Conservation (phyloP, 106 monocot genomes). For the Platanthera zijinensis region DNA sequence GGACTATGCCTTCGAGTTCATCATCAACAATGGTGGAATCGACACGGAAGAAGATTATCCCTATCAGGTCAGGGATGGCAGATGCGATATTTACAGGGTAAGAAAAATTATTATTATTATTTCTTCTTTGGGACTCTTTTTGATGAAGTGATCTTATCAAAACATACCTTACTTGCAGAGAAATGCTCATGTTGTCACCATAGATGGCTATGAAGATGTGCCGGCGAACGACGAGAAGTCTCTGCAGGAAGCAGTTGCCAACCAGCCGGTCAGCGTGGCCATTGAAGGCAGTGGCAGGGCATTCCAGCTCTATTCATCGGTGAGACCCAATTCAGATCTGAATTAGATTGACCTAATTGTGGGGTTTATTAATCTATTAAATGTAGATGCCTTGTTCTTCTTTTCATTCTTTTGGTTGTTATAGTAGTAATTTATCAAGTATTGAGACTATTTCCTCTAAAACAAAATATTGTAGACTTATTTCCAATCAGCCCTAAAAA, state of each 20-base stretch:
- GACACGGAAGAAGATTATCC: constrained; percentile 67
- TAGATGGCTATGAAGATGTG: constrained; percentile 42
- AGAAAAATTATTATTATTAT: not conserved
- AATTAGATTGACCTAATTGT: too few relatives aligned
- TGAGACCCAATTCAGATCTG: not conserved
- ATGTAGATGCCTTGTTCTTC: too few relatives aligned
- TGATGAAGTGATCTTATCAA: too few relatives aligned
- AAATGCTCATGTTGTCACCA: constrained; percentile 31
- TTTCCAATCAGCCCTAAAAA: too few relatives aligned
- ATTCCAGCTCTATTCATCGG: constrained; percentile 39
- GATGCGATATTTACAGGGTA: constrained; percentile 32
- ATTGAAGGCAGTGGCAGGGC: constrained; percentile 33
- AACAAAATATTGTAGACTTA: too few relatives aligned
- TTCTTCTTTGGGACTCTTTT: not conserved
- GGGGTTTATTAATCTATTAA: too few relatives aligned
- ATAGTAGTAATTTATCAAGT: too few relatives aligned
- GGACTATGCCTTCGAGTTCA: constrained; percentile 70
- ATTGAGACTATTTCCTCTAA: too few relatives aligned
- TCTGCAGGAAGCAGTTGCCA: constrained; percentile 31
- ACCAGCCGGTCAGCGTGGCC: constrained; percentile 32
- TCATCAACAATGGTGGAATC: constrained; percentile 58
- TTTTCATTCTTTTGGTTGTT: too few relatives aligned
- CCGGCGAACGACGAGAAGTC: constrained; percentile 33
- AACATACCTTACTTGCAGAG: constrained; percentile 9
- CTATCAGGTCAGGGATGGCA: constrained; percentile 23